Evolutionary conservation across 768 basidiomycete species (phyloP).

Genomic region (Strobilomyces echinocephalus): DNA sequence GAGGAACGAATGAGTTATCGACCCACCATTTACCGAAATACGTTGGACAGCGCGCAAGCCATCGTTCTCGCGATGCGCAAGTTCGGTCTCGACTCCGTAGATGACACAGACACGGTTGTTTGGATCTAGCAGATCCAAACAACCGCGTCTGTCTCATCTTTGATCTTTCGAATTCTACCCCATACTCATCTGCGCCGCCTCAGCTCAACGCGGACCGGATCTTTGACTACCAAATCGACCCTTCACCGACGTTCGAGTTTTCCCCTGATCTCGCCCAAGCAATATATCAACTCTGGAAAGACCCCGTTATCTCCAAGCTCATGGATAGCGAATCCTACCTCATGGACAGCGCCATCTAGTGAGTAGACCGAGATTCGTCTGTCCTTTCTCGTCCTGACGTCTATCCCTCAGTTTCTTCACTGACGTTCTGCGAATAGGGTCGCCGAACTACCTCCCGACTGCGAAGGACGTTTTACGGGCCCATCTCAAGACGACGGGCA

Average conservation of each 20-base stretch:
- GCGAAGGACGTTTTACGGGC: conserved; percentile 84
- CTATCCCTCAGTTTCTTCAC: conserved; percentile 65
- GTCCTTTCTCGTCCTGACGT: not conserved
- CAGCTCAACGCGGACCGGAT: conserved; percentile 54
- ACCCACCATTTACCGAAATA: conserved; percentile 77
- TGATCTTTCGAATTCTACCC: rapidly evolving
- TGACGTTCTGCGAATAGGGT: conserved; percentile 78
- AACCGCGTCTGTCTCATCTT: conserved; percentile 44
- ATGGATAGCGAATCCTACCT: conserved; percentile 80
- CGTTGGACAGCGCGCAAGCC: conserved; percentile 84
- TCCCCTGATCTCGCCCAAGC: conserved; percentile 64
- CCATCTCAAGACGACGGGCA: conserved; percentile 85
- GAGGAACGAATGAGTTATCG: conserved; percentile 76
- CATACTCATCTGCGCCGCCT: conserved; percentile 16
- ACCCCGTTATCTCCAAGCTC: conserved; percentile 50
- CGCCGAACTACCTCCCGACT: conserved; percentile 76
- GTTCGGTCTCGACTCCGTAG: conserved; percentile 72
- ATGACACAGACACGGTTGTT: too few relatives aligned
- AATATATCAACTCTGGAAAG: conserved; percentile 65
- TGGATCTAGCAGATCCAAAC: too few relatives aligned
- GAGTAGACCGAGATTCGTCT: conserved; percentile 27
- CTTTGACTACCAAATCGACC: conserved; percentile 48
- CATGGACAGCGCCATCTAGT: conserved; percentile 94
- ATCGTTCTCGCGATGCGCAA: conserved; percentile 84
- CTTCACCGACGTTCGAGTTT: conserved; percentile 42